Evolutionary conservation across 2,329 filamentous ascomycete species (phyloP).

Genomic region (Aspergillus pseudoglaucus): DNA sequence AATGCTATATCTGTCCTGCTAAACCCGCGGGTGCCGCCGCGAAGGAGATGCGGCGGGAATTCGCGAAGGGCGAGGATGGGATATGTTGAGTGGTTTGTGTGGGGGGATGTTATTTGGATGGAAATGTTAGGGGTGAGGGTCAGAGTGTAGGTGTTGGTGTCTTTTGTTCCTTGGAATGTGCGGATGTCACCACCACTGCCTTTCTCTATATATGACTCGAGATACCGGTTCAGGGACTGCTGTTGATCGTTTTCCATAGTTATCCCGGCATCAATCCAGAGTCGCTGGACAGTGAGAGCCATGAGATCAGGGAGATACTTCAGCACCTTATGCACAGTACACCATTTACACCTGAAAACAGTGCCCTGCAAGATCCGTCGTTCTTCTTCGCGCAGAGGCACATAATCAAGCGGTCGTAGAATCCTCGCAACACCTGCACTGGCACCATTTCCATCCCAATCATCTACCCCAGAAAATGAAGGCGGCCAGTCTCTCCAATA

Average conservation of each 20-base stretch:
- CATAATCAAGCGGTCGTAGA: constrained; percentile 32
- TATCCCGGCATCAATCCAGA: constrained; percentile 24
- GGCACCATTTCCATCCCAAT: not conserved
- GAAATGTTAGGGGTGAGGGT: constrained; percentile 14
- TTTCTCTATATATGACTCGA: constrained; percentile 3
- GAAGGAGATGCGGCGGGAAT: constrained; percentile 27
- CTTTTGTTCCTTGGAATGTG: constrained; percentile 12
- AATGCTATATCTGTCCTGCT: constrained; percentile 22
- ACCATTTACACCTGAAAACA: constrained; percentile 36
- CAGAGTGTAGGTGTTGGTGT: constrained; percentile 13
- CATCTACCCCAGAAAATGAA: not conserved
- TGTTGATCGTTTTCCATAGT: constrained; percentile 13
- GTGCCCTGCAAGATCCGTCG: constrained; percentile 27
- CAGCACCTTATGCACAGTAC: constrained; percentile 28
- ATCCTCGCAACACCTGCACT: constrained; percentile 19
- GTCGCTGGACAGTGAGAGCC: constrained; percentile 26
- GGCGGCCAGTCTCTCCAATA: constrained; percentile 31
- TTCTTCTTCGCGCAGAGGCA: constrained; percentile 18
- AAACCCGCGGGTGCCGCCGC: constrained; percentile 23
- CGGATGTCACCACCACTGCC: constrained; percentile 6
- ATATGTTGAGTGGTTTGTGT: constrained; percentile 6
- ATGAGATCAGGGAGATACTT: constrained; percentile 29
- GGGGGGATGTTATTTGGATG: constrained; percentile 12
- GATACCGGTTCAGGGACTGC: constrained; percentile 14
- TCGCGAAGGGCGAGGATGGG: constrained; percentile 11